These are phyloP conservation scores for Candida pseudocylindracea DNA, from an alignment of 1,139 yeast species.

Conservation along the genomic window DNA sequence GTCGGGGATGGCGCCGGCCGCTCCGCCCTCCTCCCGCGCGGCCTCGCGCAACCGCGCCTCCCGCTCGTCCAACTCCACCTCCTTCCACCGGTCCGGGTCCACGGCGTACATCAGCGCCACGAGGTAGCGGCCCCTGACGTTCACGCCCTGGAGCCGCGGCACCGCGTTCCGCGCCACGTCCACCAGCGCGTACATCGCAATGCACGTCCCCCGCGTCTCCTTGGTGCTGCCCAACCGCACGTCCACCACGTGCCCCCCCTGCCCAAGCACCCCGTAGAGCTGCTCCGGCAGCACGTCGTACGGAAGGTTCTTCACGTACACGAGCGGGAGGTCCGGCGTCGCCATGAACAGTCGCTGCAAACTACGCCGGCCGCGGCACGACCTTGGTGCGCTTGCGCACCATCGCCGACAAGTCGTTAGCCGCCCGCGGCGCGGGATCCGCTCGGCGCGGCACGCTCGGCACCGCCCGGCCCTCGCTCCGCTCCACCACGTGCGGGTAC, in stretches of 20 bases:
- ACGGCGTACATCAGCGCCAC: constrained; percentile 24
- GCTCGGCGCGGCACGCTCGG: too few relatives aligned
- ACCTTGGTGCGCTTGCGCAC: too few relatives aligned
- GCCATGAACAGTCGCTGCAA: too few relatives aligned
- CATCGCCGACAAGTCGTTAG: too few relatives aligned
- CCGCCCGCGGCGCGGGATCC: too few relatives aligned
- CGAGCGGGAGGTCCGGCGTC: constrained; percentile 17
- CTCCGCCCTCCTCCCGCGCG: too few relatives aligned
- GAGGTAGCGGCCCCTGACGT: constrained; percentile 34
- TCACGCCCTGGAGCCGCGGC: constrained; percentile 34
- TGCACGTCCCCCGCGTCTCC: constrained; percentile 25
- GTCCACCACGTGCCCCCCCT: constrained; percentile 33
- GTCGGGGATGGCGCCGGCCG: too few relatives aligned
- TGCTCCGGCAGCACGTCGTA: constrained; percentile 23
- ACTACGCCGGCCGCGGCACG: too few relatives aligned
- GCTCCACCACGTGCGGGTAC: too few relatives aligned
- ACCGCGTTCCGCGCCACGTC: constrained; percentile 26
- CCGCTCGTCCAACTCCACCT: too few relatives aligned
- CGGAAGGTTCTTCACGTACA: constrained; percentile 37
- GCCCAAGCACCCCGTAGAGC: constrained; percentile 29
- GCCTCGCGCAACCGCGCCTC: not conserved
- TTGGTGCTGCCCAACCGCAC: constrained; percentile 24
- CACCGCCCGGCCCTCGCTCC: too few relatives aligned
- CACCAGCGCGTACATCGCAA: constrained; percentile 28
- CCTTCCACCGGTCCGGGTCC: constrained; percentile 9